Evolutionary conservation across 768 basidiomycete species (phyloP).

Genomic region (Pisolithus tinctorius): DNA sequence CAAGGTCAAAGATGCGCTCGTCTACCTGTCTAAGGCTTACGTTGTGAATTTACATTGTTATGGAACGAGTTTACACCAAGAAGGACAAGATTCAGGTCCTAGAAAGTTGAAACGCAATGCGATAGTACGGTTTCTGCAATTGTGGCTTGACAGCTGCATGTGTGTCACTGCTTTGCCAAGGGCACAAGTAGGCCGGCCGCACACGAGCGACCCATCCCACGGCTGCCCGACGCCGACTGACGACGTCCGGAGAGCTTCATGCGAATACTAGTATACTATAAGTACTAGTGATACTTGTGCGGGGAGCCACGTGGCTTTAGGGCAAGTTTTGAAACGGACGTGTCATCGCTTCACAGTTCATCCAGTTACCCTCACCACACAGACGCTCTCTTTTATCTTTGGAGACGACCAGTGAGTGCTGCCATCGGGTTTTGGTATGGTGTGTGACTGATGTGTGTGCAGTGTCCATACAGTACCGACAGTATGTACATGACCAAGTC

Average conservation of each 20-base stretch:
- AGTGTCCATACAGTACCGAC: conserved; percentile 24
- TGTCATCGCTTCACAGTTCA: conserved; percentile 1
- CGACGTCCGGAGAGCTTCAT: too few relatives aligned
- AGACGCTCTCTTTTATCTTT: conserved; percentile 1
- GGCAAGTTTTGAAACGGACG: conserved; percentile 15
- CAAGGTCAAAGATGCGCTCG: too few relatives aligned
- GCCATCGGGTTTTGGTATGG: not conserved
- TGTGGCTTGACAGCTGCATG: not conserved
- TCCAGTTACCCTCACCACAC: not conserved
- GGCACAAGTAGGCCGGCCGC: not conserved
- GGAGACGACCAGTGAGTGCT: conserved; percentile 13
- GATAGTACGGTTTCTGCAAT: not conserved
- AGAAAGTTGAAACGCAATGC: not conserved
- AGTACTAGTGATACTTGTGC: not conserved
- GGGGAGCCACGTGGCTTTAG: conserved; percentile 17
- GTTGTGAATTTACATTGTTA: conserved; percentile 2
- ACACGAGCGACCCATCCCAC: too few relatives aligned
- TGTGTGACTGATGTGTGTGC: conserved; percentile 3
- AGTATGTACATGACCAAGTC: conserved; percentile 17
- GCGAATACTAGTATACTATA: too few relatives aligned
- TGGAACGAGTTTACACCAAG: not conserved
- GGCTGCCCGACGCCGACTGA: too few relatives aligned
- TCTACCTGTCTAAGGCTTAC: conserved; percentile 2
- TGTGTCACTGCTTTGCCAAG: not conserved
- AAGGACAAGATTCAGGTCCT: not conserved